Evolutionary conservation across 2,329 filamentous ascomycete genomes (phyloP), one percentile per base, ranked within the genome.

Genomic region (Fusarium marasasianum): DNA sequence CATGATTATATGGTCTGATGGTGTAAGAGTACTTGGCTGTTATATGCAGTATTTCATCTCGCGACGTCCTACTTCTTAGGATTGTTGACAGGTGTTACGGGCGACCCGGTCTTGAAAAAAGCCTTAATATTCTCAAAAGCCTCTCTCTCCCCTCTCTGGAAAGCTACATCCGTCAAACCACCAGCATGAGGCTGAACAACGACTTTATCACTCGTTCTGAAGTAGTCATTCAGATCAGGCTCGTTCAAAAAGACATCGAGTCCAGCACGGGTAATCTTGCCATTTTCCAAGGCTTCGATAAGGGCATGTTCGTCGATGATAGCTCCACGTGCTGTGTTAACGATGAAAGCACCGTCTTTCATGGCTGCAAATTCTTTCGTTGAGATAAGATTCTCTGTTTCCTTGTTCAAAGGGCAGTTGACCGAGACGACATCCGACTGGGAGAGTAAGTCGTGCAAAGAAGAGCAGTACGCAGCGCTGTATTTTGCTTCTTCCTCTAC

Each of bases 261-360:
- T 1, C 87, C 88, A 2, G 85, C 86, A 9, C 84, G 78, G 3
- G 80, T 79, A 4, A 89, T 69, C 57, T 86, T 85, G 1, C 87
- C 86, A 11, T 77, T 82, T 62, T 87, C 82, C 9, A 89, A 72
- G 0, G 86, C 87, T 17, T 79, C 76, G 11, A 86, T 81, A 22
- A 89, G 74, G 1, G 87, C 87, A 8, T 78, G 75, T 71, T 89
- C 86, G 66, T 89, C 83, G 2, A 89, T 78, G 7, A 89, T 78
- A 18, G 82, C 82, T 1, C 87, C 87, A 0, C 87, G 82, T 0
- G 87, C 85, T 1, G 87, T 89, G 73, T 89, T 89, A 38, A 89
- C 80, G 8, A 89, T 74, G 60, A 85, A 83, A 0, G 81, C 77
- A 0, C 86, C 86, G 4, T 83, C 79, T 65, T 87, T 88, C 84